Evolutionary conservation across 179 eudicot species (phyloP), one percentile per base, ranked within the genome.

Genomic region (Beta macrorhiza): DNA sequence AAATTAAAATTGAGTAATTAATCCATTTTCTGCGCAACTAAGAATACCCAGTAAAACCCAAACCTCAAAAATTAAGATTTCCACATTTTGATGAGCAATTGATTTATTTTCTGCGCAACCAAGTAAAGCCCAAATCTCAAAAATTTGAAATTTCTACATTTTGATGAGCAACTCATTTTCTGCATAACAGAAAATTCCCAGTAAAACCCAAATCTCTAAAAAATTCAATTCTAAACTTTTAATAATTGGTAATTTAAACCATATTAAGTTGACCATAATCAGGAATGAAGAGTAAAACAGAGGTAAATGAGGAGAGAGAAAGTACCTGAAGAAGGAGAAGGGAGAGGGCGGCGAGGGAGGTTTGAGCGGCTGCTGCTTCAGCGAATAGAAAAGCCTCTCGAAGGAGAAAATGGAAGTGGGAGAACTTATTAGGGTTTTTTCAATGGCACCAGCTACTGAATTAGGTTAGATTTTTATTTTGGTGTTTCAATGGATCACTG

Each of bases 351-450:
- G 29, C 19, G 13, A 20, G 29, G 25, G 20, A n/a, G 65, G 65
- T 19, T 7, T 61, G 25, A 19, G 65, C 65, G 25, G 25, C 65
- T 59, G 64, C 64, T 19, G 8, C 29, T 61, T 22, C 64, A 19
- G 8, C 11, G 19, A 20, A 7, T 59, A 8, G 25, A 10, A 61
- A 61, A 17, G 65, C 25, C 25, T 61, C 2, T 61, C 29, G 13
- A 20, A 61, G 11, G 65, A n/a, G 65, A 61, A 61, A 59, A n/a
- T 19, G 65, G n/a, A 61, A 5, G 65, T 6, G 65, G 25, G 25
- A 61, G 25, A 61, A 61, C 65, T 61, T 61, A 61, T 61, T 61
- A 61, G 65, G 65, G 65, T 61, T 61, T 61, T n/a, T 37, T 37
- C 42, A 37, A 61, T n/a, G 25, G 2, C 22, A 59, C 29, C n/a